These are phyloP conservation scores for Coleophoma eucalyptorum DNA, from an alignment of 2,329 filamentous ascomycete species.

Conservation along the genomic window DNA sequence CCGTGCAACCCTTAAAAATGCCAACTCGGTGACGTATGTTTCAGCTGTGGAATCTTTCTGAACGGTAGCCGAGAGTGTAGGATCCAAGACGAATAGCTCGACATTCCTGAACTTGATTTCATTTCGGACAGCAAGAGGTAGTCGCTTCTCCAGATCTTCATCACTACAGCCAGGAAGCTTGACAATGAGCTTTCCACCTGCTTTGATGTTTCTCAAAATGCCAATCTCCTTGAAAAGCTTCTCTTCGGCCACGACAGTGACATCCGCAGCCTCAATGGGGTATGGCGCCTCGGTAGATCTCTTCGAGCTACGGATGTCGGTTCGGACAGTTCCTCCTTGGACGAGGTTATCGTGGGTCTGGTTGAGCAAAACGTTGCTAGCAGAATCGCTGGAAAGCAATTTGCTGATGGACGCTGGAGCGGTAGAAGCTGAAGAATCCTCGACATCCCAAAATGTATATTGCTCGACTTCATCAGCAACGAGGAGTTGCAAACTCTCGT, in stretches of 20 bases:
- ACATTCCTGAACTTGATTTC: slow-evolving; percentile 66
- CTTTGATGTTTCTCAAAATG: slow-evolving; percentile 65
- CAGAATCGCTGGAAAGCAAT: slow-evolving; percentile 69
- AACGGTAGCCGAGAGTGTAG: slow-evolving; percentile 63
- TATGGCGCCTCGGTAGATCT: slow-evolving; percentile 85
- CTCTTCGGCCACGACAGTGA: slow-evolving; percentile 74
- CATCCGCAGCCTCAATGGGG: slow-evolving; percentile 72
- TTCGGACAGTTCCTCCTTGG: slow-evolving; percentile 76
- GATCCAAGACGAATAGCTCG: slow-evolving; percentile 72
- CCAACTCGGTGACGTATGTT: slow-evolving; percentile 69
- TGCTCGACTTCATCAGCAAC: slow-evolving; percentile 66
- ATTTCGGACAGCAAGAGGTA: slow-evolving; percentile 69
- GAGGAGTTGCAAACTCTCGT: slow-evolving; percentile 30
- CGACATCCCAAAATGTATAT: slow-evolving; percentile 92
- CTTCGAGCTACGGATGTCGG: slow-evolving; percentile 79
- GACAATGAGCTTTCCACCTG: slow-evolving; percentile 69
- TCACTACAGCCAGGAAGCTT: slow-evolving; percentile 77
- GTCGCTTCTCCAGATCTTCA: slow-evolving; percentile 84
- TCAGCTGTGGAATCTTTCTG: slow-evolving; percentile 59
- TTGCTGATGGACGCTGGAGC: slow-evolving; percentile 59
- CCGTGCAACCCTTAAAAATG: slow-evolving; percentile 76
- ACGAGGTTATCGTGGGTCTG: slow-evolving; percentile 61
- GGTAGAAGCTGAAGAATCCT: slow-evolving; percentile 63
- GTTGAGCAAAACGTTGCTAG: slow-evolving; percentile 56
- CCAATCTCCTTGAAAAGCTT: slow-evolving; percentile 78